Percentiles rank a stretch among this genome's conserved stretches.
Conservation (phyloP, 2,329 filamentous ascomycete species). For the Botryotinia calthae region DNA sequence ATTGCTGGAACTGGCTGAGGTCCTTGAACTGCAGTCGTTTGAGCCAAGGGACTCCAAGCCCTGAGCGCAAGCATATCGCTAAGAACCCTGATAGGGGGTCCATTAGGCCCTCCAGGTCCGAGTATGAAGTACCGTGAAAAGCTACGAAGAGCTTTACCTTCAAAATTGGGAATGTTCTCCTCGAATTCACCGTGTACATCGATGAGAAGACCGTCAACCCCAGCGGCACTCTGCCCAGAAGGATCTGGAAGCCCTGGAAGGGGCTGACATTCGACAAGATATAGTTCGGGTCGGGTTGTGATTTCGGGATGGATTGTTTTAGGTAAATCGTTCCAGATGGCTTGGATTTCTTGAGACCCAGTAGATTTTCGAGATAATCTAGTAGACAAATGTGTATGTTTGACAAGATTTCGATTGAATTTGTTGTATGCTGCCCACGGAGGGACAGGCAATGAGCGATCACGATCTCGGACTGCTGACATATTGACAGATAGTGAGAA, state of each 20-base stretch:
- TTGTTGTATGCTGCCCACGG: conserved; percentile 75
- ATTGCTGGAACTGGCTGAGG: not conserved
- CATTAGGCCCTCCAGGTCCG: conserved; percentile 67
- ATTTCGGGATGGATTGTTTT: conserved; percentile 73
- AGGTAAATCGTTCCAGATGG: conserved; percentile 69
- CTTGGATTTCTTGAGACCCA: conserved; percentile 62
- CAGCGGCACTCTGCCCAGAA: conserved; percentile 57
- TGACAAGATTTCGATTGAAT: conserved; percentile 73
- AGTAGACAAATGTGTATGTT: conserved; percentile 59
- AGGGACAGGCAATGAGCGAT: conserved; percentile 44
- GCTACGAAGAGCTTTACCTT: conserved; percentile 63
- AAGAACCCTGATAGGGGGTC: conserved; percentile 62
- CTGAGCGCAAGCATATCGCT: conserved; percentile 76
- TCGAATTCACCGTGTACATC: conserved; percentile 83
- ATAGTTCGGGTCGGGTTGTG: conserved; percentile 63
- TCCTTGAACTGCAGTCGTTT: conserved; percentile 23
- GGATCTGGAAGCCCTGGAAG: conserved; percentile 70
- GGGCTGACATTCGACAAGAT: conserved; percentile 78
- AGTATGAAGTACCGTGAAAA: conserved; percentile 81
- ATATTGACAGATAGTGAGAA: conserved; percentile 77
- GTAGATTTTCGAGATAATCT: conserved; percentile 64
- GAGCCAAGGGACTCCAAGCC: conserved; percentile 55
- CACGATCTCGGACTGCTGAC: conserved; percentile 49
- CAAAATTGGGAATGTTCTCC: conserved; percentile 60
- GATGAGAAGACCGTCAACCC: conserved; percentile 75